Evolutionary conservation across 441 rosid species (phyloP).

Genomic region (Lepidium campestre): DNA sequence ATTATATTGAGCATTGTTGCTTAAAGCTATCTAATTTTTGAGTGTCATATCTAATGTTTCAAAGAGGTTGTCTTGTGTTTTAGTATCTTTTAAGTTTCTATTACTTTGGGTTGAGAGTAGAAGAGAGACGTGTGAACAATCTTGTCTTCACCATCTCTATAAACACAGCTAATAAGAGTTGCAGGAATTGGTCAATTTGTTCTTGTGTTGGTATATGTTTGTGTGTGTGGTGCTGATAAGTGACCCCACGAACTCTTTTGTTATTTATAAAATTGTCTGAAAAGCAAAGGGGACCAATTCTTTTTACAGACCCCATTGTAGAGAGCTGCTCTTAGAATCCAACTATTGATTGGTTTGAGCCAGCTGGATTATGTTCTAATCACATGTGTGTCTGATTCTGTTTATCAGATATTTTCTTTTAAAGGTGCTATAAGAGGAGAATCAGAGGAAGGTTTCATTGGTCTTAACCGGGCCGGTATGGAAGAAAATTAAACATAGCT

Average conservation of each 20-base stretch:
- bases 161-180: slow-evolving; percentile 24
- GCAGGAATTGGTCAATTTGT: slow-evolving; percentile 5
- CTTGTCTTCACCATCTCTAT: slow-evolving; percentile 12
- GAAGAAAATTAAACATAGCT: slow-evolving; percentile 16
- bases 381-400: slow-evolving; percentile 25
- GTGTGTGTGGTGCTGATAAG: neutral
- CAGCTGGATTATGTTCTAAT: slow-evolving; percentile 27
- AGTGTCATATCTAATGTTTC: neutral
- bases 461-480: slow-evolving; percentile 13
- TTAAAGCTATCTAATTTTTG: neutral
- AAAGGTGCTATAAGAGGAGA: slow-evolving; percentile 9
- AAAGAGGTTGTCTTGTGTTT: neutral
- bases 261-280: slow-evolving; percentile 26
- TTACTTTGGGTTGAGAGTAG: too few species aligned
- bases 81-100: neutral
- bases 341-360: slow-evolving; percentile 21
- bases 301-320: slow-evolving; percentile 16
- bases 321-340: slow-evolving; percentile 9
- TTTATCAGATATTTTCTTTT: neutral
- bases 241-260: slow-evolving; percentile 23
- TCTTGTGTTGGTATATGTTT: neutral
- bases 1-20: slow-evolving; percentile 2
- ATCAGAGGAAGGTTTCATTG: slow-evolving; percentile 10
- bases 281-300: slow-evolving; percentile 31
- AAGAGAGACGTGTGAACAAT: slow-evolving; percentile 20